These are phyloP conservation scores for Rhynchospora breviuscula DNA, from an alignment of 176 grass and related monocot species.

Conservation along the genomic window DNA sequence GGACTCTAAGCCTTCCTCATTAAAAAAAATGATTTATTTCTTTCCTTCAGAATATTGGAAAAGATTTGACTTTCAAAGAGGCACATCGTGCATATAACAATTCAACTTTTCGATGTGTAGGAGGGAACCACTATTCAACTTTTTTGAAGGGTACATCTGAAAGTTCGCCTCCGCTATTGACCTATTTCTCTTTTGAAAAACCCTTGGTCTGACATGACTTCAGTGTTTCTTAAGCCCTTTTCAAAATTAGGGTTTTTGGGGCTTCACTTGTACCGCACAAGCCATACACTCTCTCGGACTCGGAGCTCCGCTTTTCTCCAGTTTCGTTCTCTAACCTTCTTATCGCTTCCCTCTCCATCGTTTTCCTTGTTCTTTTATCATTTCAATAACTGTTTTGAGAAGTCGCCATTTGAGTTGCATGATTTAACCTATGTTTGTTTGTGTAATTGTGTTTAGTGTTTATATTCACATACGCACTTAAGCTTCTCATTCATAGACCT, in stretches of 20 bases:
- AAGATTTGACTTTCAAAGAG: too few relatives aligned
- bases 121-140: background rate
- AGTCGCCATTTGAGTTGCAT: background rate
- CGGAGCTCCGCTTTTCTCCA: background rate
- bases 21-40: too few relatives aligned
- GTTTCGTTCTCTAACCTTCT: background rate
- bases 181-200: background rate
- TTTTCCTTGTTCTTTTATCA: background rate
- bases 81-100: too few relatives aligned
- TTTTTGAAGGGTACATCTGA: background rate
- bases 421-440: background rate
- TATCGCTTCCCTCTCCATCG: background rate
- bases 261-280: conserved; percentile 5
- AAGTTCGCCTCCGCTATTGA: background rate
- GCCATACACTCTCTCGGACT: background rate
- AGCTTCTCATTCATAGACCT: background rate
- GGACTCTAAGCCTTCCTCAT: too few relatives aligned
- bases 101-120: background rate
- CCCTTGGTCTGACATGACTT: background rate
- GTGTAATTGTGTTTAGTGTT: background rate
- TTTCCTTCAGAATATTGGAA: too few relatives aligned
- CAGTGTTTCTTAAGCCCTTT: background rate
- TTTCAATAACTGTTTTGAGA: background rate
- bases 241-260: conserved; percentile 20
- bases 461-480: background rate